These are phyloP conservation scores for Ogataea paraovalis DNA, from an alignment of 805 yeast genomes.

Conservation along the genomic window DNA sequence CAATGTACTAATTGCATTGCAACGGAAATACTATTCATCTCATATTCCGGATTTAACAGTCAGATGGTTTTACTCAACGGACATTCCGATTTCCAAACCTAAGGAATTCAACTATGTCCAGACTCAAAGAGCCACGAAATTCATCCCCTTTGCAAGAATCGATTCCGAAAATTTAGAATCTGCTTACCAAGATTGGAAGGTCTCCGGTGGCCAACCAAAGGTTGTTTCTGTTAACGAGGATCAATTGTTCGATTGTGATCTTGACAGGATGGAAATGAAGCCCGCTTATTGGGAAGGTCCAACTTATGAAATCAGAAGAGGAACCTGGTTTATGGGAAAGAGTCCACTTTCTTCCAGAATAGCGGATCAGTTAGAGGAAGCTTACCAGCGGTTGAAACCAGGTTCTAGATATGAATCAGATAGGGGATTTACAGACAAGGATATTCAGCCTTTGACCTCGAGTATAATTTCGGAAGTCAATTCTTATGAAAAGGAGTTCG, in stretches of 20 bases:
- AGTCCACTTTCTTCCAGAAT: conserved; percentile 48
- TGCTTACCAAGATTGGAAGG: conserved; percentile 32
- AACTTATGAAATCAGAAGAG: conserved; percentile 73
- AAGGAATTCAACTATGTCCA: conserved; percentile 50
- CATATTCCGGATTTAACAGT: conserved; percentile 7
- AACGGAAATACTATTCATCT: conserved; percentile 1
- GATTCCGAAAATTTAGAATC: conserved; percentile 65
- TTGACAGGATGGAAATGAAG: conserved; percentile 46
- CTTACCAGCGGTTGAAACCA: conserved; percentile 37
- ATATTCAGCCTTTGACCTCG: conserved; percentile 8
- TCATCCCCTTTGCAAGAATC: conserved; percentile 57
- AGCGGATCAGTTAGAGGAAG: conserved; percentile 57
- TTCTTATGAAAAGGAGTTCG: conserved; percentile 29
- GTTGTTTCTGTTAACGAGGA: conserved; percentile 74
- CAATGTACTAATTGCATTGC: neutral
- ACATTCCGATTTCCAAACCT: conserved; percentile 69
- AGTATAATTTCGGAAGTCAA: conserved; percentile 21
- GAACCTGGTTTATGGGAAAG: conserved; percentile 73
- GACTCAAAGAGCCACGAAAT: conserved; percentile 49
- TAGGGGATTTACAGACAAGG: neutral
- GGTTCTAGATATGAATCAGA: conserved; percentile 4
- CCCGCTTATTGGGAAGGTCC: conserved; percentile 94
- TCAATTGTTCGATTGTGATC: conserved; percentile 67
- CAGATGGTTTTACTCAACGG: conserved; percentile 83
- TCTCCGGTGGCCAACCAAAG: neutral